Percentiles rank a stretch among this genome's conserved stretches.
Evolutionary conservation across 2,329 filamentous ascomycete species (phyloP).

Genomic region (Pestalotiopsis fici): DNA sequence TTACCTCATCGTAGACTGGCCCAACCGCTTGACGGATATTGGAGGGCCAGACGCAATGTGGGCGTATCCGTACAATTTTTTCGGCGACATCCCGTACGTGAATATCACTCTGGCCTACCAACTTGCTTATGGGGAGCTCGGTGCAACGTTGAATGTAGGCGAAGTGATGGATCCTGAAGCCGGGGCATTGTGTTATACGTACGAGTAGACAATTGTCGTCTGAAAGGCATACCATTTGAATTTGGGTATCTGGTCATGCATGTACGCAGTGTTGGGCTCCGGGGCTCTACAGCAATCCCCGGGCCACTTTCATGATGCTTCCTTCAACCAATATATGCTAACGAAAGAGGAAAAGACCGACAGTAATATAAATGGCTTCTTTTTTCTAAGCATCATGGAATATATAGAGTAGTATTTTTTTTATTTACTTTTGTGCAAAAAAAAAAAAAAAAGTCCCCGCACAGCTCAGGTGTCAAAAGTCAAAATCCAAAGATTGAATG

Average conservation of each 20-base stretch:
- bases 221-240: not conserved
- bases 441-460: too few species aligned
- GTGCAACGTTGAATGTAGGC: conserved; percentile 10
- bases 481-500: not conserved
- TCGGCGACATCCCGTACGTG: conserved; percentile 28
- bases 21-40: conserved; percentile 27
- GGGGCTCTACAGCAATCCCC: too few species aligned
- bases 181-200: conserved; percentile 14
- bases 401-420: too few species aligned
- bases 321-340: too few species aligned
- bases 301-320: too few species aligned
- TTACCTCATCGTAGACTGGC: conserved; percentile 20
- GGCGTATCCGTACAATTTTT: conserved; percentile 33
- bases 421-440: too few species aligned
- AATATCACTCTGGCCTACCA: conserved; percentile 31
- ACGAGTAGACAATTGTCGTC: conserved; percentile 10
- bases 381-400: too few species aligned
- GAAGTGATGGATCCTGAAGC: conserved; percentile 15
- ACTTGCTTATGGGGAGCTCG: conserved; percentile 14
- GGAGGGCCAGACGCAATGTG: conserved; percentile 31
- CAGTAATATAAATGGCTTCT: too few species aligned
- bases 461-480: not conserved
- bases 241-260: too few species aligned
- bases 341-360: too few species aligned
- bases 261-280: too few species aligned